These are phyloP conservation scores for Penicillium sp. DNA, from an alignment of 2,329 filamentous ascomycete genomes.

Conservation along the genomic window DNA sequence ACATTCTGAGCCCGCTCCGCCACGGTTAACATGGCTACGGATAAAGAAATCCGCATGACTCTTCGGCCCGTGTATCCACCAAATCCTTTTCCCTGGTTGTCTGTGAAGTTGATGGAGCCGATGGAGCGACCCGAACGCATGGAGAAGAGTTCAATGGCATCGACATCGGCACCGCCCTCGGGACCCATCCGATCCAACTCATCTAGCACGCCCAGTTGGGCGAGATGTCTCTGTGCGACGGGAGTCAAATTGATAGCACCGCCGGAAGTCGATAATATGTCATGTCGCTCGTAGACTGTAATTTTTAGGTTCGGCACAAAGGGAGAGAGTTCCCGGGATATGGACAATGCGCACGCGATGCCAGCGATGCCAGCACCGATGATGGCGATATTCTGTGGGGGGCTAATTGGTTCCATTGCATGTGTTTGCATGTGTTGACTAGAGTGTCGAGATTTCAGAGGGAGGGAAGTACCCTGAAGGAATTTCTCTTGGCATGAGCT, in stretches of 20 bases:
- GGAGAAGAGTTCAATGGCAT: constrained; percentile 44
- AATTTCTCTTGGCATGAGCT: constrained; percentile 1
- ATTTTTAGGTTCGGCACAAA: constrained; percentile 38
- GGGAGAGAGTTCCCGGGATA: constrained; percentile 35
- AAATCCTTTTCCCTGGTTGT: constrained; percentile 38
- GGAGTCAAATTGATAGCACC: constrained; percentile 49
- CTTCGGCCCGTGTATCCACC: constrained; percentile 44
- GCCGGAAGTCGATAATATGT: constrained; percentile 44
- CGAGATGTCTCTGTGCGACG: constrained; percentile 46
- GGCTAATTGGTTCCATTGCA: constrained; percentile 14
- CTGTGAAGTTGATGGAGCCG: constrained; percentile 42
- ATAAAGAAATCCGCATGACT: constrained; percentile 44
- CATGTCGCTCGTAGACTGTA: constrained; percentile 43
- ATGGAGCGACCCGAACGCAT: constrained; percentile 41
- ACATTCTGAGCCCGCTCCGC: constrained; percentile 39
- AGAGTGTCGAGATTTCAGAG: background rate
- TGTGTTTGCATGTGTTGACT: background rate
- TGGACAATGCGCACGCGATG: constrained; percentile 34
- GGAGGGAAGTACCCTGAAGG: background rate
- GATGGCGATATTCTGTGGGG: constrained; percentile 32
- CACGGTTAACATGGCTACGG: constrained; percentile 43
- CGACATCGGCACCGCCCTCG: constrained; percentile 42
- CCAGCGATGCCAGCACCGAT: constrained; percentile 39
- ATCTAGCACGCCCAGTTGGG: constrained; percentile 42
- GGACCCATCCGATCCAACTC: constrained; percentile 41